Evolutionary conservation across 192 early-diverging fungal genomes (phyloP).

Genomic region (Rhizophlyctis rosea): DNA sequence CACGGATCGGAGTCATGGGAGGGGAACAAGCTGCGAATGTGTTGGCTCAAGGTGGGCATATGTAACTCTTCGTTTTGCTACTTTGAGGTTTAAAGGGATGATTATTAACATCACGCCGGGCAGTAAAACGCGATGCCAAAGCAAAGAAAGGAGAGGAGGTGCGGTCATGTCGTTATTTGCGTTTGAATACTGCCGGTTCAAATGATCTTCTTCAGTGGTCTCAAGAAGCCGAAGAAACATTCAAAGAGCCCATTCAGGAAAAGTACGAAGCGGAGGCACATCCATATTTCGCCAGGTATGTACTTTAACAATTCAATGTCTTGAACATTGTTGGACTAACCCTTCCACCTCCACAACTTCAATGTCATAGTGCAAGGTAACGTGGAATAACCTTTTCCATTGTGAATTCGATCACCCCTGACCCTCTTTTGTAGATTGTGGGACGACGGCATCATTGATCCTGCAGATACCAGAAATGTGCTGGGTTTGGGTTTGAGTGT

Average conservation of each 20-base stretch:
- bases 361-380: no score
- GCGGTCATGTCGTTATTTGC: constrained; percentile 25
- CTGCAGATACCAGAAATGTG: constrained; percentile 80
- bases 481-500: constrained; percentile 83
- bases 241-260: constrained; percentile 79
- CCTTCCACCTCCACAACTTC: no score
- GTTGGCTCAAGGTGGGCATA: constrained; percentile 62
- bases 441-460: constrained; percentile 95
- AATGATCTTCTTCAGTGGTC: constrained; percentile 53
- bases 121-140: constrained; percentile 76
- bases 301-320: no score
- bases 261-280: constrained; percentile 92
- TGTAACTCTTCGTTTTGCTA: no score
- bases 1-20: constrained; percentile 95
- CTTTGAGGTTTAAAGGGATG: no score
- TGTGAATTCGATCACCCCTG: no score
- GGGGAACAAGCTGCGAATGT: constrained; percentile 95
- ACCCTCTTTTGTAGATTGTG: constrained; percentile 74
- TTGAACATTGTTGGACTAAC: no score
- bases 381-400: no score
- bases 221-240: constrained; percentile 69
- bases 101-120: no score
- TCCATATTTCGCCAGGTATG: constrained; percentile 79
- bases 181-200: constrained; percentile 21
- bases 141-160: constrained; percentile 63